Percentiles rank a stretch among this genome's conserved stretches.
phyloP scores from a whole-genome alignment of 169 alveolate genomes.

The Cryptosporidium parvum region DNA sequence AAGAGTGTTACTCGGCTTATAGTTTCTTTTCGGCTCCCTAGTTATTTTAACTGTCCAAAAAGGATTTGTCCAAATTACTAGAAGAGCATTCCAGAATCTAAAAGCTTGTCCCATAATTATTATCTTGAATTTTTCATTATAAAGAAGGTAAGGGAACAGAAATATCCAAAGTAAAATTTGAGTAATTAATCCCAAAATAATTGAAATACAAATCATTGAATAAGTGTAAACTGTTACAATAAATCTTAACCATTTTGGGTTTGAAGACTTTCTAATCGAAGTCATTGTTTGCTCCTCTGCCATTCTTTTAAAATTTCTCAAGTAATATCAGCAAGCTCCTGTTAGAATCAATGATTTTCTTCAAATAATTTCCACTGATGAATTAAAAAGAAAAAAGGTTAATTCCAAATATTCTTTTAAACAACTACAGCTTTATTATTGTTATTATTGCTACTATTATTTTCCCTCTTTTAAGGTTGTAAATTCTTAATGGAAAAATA shows the following conservation, averaged over 20 bases:
- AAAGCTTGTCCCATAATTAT: constrained; percentile 54
- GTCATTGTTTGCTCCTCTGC: constrained; percentile 8
- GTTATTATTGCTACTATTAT: no score
- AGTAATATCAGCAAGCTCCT: neutral
- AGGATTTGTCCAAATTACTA: constrained; percentile 78
- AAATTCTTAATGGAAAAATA: neutral
- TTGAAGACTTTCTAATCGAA: constrained; percentile 24
- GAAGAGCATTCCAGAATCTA: constrained; percentile 52
- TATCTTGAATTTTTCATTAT: constrained; percentile 51
- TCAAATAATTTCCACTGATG: neutral
- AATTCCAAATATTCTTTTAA: no score
- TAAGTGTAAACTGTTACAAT: constrained; percentile 42
- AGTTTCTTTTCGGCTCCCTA: constrained; percentile 71
- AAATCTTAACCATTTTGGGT: constrained; percentile 37
- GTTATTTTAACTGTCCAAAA: constrained; percentile 79
- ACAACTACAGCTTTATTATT: neutral
- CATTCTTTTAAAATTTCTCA: neutral
- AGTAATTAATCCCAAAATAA: constrained; percentile 28
- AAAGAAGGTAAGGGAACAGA: constrained; percentile 48
- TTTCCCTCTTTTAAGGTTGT: neutral
- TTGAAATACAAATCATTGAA: constrained; percentile 29
- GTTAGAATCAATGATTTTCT: neutral
- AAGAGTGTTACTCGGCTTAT: constrained; percentile 76
- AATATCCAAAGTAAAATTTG: constrained; percentile 53
- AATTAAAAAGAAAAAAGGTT: neutral